phyloP scores from a whole-genome alignment of 208 protist genomes.

The Endotrypanum monterogeii region DNA sequence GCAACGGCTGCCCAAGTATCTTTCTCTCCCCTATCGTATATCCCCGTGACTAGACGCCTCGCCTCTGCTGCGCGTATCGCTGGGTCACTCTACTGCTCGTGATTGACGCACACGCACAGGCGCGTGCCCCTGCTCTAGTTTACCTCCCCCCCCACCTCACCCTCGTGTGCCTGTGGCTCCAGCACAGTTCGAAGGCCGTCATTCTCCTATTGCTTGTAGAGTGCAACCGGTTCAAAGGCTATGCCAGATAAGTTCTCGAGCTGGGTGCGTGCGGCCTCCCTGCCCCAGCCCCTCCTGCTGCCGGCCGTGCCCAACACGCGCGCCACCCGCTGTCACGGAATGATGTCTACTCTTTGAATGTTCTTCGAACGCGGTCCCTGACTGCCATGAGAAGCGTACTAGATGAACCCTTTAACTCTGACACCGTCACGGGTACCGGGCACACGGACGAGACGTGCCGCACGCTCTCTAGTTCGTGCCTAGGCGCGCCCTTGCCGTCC shows the following conservation, averaged over 20 bases:
- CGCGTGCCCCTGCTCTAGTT: background rate
- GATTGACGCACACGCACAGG: too few species aligned
- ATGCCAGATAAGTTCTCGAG: conserved; percentile 19
- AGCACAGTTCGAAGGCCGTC: conserved; percentile 37
- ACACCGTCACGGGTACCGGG: background rate
- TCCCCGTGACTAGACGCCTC: too few species aligned
- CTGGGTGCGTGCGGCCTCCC: background rate
- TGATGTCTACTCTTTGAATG: conserved; percentile 27
- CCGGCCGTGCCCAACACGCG: background rate
- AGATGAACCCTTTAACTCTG: conserved; percentile 37
- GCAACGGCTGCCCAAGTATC: too few species aligned
- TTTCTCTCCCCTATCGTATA: too few species aligned
- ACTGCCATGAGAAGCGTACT: conserved; percentile 26
- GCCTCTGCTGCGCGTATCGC: too few species aligned
- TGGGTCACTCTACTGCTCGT: too few species aligned
- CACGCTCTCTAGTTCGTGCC: too few species aligned
- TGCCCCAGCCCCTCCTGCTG: too few species aligned
- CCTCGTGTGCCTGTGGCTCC: too few species aligned
- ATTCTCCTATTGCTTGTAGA: conserved; percentile 10
- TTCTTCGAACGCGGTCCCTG: conserved; percentile 9
- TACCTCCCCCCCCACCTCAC: background rate
- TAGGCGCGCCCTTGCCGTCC: too few species aligned
- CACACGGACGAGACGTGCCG: too few species aligned
- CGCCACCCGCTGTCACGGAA: background rate
- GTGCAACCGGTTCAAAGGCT: conserved; percentile 32